phyloP scores from a whole-genome alignment of 805 yeast species.

The Helenozyma baotianmanensis region DNA sequence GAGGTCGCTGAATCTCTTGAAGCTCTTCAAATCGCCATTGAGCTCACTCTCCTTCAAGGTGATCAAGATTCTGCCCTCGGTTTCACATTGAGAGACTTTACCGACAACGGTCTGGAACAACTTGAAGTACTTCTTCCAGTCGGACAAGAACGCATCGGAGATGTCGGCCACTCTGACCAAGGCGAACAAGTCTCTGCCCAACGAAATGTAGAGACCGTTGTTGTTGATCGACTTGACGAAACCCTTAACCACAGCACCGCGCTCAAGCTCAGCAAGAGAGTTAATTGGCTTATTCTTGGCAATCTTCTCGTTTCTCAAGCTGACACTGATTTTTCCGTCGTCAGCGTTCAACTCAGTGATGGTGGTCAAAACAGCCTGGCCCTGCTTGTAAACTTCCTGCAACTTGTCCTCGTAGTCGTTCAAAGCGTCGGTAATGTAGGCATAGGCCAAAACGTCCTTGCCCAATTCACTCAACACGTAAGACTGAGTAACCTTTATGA shows the following conservation, averaged over 20 bases:
- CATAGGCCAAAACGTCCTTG: constrained; percentile 54
- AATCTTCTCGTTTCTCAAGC: constrained; percentile 49
- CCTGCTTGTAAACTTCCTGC: constrained; percentile 43
- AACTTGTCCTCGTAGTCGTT: constrained; percentile 58
- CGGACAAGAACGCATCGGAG: constrained; percentile 75
- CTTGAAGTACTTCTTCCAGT: constrained; percentile 78
- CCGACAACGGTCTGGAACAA: constrained; percentile 72
- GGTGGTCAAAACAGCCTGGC: constrained; percentile 55
- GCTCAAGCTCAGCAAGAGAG: constrained; percentile 48
- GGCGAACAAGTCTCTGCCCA: constrained; percentile 69
- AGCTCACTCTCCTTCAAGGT: constrained; percentile 80
- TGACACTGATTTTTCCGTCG: constrained; percentile 54
- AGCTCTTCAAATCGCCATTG: constrained; percentile 56
- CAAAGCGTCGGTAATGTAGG: constrained; percentile 74
- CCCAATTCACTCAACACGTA: constrained; percentile 68
- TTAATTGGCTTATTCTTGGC: constrained; percentile 49
- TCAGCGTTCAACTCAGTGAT: constrained; percentile 45
- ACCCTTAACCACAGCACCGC: constrained; percentile 79
- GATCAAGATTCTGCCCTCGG: constrained; percentile 62
- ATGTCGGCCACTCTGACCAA: constrained; percentile 77
- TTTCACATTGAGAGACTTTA: constrained; percentile 59
- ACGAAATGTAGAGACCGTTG: constrained; percentile 70
- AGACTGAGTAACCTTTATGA: constrained; percentile 53
- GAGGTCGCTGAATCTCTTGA: constrained; percentile 64
- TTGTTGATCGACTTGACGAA: constrained; percentile 70